A percentile compares a stretch with the other conserved stretches of the same genome.
These are phyloP conservation scores for Parmelia sp. DNA, from an alignment of 495 filamentous ascomycete species.

Conservation along the genomic window DNA sequence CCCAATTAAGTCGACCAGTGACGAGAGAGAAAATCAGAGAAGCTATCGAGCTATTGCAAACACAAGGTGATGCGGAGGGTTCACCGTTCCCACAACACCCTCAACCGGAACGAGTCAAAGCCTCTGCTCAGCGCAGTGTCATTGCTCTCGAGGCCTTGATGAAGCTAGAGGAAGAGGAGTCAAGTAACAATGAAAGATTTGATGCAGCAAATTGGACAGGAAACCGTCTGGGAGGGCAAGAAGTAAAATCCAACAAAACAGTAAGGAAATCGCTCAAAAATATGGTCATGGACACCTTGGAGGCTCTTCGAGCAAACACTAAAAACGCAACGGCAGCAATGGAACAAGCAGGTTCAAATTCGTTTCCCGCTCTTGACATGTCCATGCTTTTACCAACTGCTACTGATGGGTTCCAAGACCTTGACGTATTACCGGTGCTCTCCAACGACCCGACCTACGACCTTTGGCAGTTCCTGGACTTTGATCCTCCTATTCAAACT, in stretches of 20 bases:
- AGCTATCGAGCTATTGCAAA: conserved; percentile 26
- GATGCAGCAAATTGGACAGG: not conserved
- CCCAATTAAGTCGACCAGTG: conserved; percentile 27
- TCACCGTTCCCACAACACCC: not conserved
- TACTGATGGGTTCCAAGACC: conserved; percentile 6
- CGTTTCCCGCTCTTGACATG: not conserved
- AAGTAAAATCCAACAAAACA: not conserved
- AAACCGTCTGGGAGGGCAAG: not conserved
- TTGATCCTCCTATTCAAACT: not conserved
- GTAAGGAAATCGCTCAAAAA: conserved; percentile 6
- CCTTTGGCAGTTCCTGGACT: conserved; percentile 17
- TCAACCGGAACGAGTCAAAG: conserved; percentile 4
- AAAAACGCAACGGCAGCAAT: conserved; percentile 1
- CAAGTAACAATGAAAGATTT: not conserved
- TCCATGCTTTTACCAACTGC: not conserved
- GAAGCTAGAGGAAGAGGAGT: conserved; percentile 23
- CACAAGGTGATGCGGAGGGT: not conserved
- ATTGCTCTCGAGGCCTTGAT: conserved; percentile 26
- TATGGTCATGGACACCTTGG: conserved; percentile 9
- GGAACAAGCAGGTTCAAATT: not conserved
- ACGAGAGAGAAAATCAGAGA: conserved; percentile 28
- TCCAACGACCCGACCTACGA: conserved; percentile 11
- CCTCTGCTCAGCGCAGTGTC: conserved; percentile 18
- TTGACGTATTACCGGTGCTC: conserved; percentile 16
- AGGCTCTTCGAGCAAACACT: conserved; percentile 5